phyloP scores from a whole-genome alignment of 2,329 filamentous ascomycete species.

The Fonsecaea nubica region DNA sequence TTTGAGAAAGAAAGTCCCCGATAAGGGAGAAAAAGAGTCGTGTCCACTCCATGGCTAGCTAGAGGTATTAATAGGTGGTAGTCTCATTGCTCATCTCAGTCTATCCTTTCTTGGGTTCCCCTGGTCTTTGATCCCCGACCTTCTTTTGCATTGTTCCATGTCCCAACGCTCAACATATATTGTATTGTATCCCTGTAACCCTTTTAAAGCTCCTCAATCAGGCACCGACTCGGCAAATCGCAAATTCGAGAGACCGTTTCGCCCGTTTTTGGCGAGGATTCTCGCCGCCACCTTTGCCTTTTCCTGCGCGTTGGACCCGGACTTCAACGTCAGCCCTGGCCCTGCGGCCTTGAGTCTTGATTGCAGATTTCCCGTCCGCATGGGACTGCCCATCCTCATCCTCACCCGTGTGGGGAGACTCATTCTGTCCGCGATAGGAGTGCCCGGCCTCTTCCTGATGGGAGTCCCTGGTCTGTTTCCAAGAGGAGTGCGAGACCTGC shows the following conservation, averaged over 20 bases:
- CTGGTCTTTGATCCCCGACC: too few relatives aligned
- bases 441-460: neutral
- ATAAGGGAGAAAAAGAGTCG: too few relatives aligned
- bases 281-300: neutral
- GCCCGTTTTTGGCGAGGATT: neutral
- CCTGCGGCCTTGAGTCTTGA: neutral
- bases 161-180: too few relatives aligned
- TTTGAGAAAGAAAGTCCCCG: too few relatives aligned
- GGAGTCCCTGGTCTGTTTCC: neutral
- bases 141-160: too few relatives aligned
- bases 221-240: neutral
- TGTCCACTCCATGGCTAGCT: too few relatives aligned
- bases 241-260: neutral
- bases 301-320: neutral
- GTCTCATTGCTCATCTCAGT: too few relatives aligned
- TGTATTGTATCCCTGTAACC: too few relatives aligned
- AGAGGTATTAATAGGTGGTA: too few relatives aligned
- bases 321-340: neutral
- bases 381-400: neutral
- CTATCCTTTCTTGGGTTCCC: too few relatives aligned
- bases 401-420: neutral
- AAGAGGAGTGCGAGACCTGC: neutral
- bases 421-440: neutral
- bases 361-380: neutral
- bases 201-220: neutral